Evolutionary conservation across 345 rosid genomes (phyloP), one percentile per base, ranked within the genome.

Genomic region (Trapa bicornis): DNA sequence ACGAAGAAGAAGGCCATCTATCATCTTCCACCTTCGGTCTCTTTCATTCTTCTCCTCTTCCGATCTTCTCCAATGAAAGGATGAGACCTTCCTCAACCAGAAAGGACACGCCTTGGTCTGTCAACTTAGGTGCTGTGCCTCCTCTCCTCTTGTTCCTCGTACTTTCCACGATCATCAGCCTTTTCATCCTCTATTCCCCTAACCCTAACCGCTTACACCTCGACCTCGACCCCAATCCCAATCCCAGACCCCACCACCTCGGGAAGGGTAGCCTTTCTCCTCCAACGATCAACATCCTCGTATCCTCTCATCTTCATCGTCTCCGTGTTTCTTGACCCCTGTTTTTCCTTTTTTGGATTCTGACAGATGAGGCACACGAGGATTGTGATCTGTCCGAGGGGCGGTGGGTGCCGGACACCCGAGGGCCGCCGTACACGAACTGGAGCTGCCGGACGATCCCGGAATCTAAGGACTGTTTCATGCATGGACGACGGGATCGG

Each of bases 391-490:
- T 87, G 75, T 81, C 38, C 61, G 71, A 75, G 47, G 98, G 98
- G 7, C 82, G 70, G 14, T 93, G 97, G 98, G 63, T 83, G 37
- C 87, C 79, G 8, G 96, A 90, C 67, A 61, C 36, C 16, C 68
- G 73, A 64, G 87, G 80, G 61, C 68, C 87, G 38, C 29, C 16
- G 4, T 90, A 90, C 67, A 85, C 89, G 12, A 86, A 90, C 80
- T 76, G 80, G 56, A 88, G 82, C 67, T 90, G 97, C 71, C 29
- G 71, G 8, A 88, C 97, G 5, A 79, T 93, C 76, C 96, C 97
- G 1, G 76, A 68, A 10, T 86, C 96, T 0, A 87, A 87, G 75
- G 85, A 90, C 70, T 87, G 96, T 32, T 85, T 93, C 47, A 76
- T 47, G 73, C 80, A 90, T 39, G 97, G 97, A 12, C 85, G 95